phyloP scores from a whole-genome alignment of 140 eudicot species.

The Flaveria floridana region DNA sequence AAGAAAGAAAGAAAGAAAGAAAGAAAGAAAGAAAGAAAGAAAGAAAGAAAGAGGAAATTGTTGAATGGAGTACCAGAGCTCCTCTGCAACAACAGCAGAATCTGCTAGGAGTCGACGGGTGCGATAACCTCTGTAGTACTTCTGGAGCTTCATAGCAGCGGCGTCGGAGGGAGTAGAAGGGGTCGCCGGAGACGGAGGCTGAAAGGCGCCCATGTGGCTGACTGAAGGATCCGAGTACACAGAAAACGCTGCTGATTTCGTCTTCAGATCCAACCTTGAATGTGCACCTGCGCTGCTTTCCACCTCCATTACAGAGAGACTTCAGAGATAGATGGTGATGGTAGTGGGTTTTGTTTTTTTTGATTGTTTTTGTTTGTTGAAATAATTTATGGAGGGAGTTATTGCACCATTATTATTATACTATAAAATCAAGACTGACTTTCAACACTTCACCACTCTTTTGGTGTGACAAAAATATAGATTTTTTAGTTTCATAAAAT shows the following conservation, averaged over 20 bases:
- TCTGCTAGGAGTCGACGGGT: constrained; percentile 89
- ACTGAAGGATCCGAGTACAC: not conserved
- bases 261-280: constrained; percentile 29
- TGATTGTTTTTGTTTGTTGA: not conserved
- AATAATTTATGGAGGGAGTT: constrained; percentile 10
- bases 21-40: no score
- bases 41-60: no score
- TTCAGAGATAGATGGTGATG: not conserved
- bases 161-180: constrained; percentile 39
- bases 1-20: no score
- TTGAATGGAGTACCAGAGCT: constrained; percentile 55
- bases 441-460: not conserved
- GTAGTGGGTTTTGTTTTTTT: not conserved
- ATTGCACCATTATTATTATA: not conserved
- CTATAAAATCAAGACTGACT: not conserved
- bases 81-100: constrained; percentile 90
- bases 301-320: constrained; percentile 35
- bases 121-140: constrained; percentile 74
- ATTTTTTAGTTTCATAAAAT: no score
- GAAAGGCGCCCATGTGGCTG: not conserved
- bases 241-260: not conserved
- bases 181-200: constrained; percentile 10
- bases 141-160: constrained; percentile 83
- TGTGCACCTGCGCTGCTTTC: constrained; percentile 16
- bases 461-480: no score